Percentiles rank a stretch among this genome's conserved stretches.
Conservation (phyloP, 371 early-diverging fungal species). For the Lichtheimia ornata region DNA sequence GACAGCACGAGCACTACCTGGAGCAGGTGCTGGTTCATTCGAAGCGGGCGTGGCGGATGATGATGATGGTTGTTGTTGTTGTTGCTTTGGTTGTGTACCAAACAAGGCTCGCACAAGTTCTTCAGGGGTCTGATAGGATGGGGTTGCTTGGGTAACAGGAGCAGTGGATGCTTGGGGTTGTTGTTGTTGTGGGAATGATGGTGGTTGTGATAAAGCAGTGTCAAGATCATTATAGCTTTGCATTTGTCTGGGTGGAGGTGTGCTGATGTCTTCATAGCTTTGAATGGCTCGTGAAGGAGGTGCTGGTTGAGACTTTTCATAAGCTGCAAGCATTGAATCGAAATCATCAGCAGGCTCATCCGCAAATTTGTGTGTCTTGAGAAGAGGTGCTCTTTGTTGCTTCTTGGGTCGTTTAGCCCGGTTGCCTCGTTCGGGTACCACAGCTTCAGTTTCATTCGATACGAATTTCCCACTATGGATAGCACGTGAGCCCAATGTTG, state of each 20-base stretch:
- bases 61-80: conserved; percentile 1
- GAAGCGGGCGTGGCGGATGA: not conserved
- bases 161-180: not conserved
- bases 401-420: too few relatives aligned
- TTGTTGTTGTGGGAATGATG: not conserved
- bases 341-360: conserved; percentile 17
- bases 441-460: too few relatives aligned
- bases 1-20: not conserved
- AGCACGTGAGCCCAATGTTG: too few relatives aligned
- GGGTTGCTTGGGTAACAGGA: too few relatives aligned
- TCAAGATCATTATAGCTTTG: conserved; percentile 38
- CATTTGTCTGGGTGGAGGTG: conserved; percentile 23
- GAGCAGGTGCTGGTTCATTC: not conserved
- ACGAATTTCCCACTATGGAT: too few relatives aligned
- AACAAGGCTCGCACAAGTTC: not conserved
- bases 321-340: conserved; percentile 21
- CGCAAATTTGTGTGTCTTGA: too few relatives aligned
- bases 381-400: too few relatives aligned
- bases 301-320: conserved; percentile 15
- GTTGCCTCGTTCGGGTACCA: too few relatives aligned
- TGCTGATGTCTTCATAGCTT: conserved; percentile 35
- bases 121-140: not conserved
- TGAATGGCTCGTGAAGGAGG: conserved; percentile 26
- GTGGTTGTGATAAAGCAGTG: not conserved
- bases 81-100: not conserved